Evolutionary conservation across 306 rosid species (phyloP).

Genomic region (Castanea mollissima): DNA sequence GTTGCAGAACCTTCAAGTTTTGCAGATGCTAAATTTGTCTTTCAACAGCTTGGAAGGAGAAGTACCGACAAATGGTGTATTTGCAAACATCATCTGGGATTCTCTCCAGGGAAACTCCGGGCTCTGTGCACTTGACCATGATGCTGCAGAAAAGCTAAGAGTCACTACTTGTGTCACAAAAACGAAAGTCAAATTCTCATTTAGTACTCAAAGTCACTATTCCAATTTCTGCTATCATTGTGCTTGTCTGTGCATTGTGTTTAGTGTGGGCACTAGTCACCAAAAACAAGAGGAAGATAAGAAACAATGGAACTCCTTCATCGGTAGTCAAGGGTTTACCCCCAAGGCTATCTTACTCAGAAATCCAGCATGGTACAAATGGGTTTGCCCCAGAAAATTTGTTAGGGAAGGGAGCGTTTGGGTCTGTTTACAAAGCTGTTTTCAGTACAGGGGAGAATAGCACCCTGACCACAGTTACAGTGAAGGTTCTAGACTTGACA

Average conservation of each 20-base stretch:
- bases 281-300: not conserved
- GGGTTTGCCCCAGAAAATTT: not conserved
- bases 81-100: constrained; percentile 27
- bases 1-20: constrained; percentile 24
- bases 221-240: not conserved
- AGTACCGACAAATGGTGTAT: constrained; percentile 33
- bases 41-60: constrained; percentile 44
- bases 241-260: not conserved
- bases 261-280: not conserved
- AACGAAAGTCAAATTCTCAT: not conserved
- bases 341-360: not conserved
- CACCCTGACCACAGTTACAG: constrained; percentile 23
- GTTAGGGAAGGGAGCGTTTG: not conserved
- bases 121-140: constrained; percentile 30
- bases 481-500: constrained; percentile 44
- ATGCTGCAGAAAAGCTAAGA: constrained; percentile 22
- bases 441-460: not conserved
- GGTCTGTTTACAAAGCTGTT: not conserved
- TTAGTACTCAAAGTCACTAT: not conserved
- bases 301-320: not conserved
- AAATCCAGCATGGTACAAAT: not conserved
- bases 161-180: not conserved
- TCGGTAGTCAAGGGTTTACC: not conserved
- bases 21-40: constrained; percentile 34
- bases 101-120: constrained; percentile 32